A percentile compares a stretch with the other conserved stretches of the same genome.
These are phyloP conservation scores for Herpetomonas tarakana DNA, from an alignment of 208 protist genomes.

Conservation along the genomic window DNA sequence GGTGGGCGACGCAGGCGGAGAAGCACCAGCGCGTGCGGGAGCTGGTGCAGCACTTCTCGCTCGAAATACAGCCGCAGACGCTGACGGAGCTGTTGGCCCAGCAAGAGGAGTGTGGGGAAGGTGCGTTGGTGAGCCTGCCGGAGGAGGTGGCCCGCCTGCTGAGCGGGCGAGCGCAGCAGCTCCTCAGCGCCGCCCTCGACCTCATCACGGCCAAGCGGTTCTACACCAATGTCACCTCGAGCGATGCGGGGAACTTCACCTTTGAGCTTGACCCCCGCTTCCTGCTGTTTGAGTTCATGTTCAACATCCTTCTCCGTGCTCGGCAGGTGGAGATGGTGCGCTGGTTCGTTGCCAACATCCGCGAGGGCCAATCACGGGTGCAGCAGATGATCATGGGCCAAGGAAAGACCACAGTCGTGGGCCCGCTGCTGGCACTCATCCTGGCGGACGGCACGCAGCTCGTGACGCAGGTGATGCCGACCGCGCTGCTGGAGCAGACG, in stretches of 20 bases:
- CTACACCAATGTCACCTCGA: conserved; percentile 30
- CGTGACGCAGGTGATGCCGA: conserved; percentile 93
- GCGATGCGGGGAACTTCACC: conserved; percentile 3
- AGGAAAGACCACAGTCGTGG: conserved; percentile 95
- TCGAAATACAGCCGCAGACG: conserved; percentile 33
- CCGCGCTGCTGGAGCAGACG: conserved; percentile 91
- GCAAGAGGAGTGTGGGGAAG: not conserved
- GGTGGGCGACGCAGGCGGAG: not conserved
- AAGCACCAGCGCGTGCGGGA: conserved; percentile 14
- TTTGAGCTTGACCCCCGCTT: conserved; percentile 84
- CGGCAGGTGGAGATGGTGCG: conserved; percentile 93
- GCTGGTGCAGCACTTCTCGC: conserved; percentile 44
- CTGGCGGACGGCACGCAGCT: conserved; percentile 91
- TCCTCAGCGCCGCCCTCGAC: conserved; percentile 41
- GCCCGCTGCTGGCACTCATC: conserved; percentile 91
- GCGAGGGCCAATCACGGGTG: conserved; percentile 70
- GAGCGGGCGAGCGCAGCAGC: conserved; percentile 38
- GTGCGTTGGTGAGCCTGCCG: conserved; percentile 8
- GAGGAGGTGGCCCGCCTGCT: conserved; percentile 23
- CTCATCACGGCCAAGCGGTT: conserved; percentile 52
- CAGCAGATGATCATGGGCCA: conserved; percentile 97
- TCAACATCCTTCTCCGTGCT: conserved; percentile 91
- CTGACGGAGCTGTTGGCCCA: conserved; percentile 16
- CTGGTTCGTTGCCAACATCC: conserved; percentile 77
- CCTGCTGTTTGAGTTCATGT: conserved; percentile 92